Base-by-base conservation (phyloP, 2,329 filamentous ascomycete species). In the Ascochyta viciae-villosae region DNA sequence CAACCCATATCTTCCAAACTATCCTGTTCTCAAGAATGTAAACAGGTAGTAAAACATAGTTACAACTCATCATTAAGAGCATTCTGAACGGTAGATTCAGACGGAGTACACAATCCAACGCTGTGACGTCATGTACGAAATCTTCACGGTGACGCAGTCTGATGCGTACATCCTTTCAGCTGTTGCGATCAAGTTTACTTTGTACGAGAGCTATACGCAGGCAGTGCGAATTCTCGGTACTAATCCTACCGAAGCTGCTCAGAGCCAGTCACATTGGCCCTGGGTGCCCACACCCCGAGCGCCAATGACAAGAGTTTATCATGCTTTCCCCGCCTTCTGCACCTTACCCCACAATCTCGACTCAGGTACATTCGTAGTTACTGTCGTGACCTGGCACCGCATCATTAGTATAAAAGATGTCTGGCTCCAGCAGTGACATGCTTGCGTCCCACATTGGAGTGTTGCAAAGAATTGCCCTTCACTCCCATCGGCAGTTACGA, bases 1-100 rank as follows among this genome's bases (percentile, higher is more conserved):
- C 43, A 65, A 70, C 40, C 65, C 61, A 9, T 60, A 65, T 16
- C 44, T 64, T 2, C 58, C 66, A 7, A 56, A 62, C 22, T 68
- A 68, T 15, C 67, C 67, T 34, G 62, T 69, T 1, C 23, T 69
- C 0, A 58, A 66, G 42, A 57, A 54, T 39, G 57, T 68, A 31
- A 31, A 31, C 27, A 10, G 27, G 9, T 10, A 8, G 27, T 8
- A 29, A 31, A 12, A 12, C 6, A 31, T 6, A 4, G 13, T 31
- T 15, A 12, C 29, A 13, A 31, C 29, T 31, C 4, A 31, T 13
- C 12, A 12, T 31, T 3, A 12, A 31, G 29, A 31, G 10, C 4
- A 4, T 4, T 31, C 13, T 31, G 29, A 6, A 31, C 29, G 29
- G 29, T 12, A 31, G 29, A 13, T 31, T 2, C 5, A 31, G 12